Base-by-base conservation (phyloP, 2,329 filamentous ascomycete species). In the Mycocentrospora acerina region DNA sequence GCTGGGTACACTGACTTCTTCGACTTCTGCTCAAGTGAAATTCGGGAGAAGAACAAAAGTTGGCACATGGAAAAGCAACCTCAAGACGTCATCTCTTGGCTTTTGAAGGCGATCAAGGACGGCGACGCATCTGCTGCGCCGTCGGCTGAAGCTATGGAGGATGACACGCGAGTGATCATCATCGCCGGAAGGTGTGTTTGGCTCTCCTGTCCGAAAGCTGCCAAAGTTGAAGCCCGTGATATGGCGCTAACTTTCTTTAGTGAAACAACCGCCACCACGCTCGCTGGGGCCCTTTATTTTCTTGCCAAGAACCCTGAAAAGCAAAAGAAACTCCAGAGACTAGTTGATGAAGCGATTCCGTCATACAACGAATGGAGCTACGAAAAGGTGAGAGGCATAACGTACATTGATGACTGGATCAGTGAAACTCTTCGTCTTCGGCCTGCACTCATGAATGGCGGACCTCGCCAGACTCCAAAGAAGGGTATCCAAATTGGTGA, bases 1-100 rank as follows among this genome's bases (percentile, higher is more conserved):
- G 40, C 50, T 1, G 53, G 46, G 5, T 68, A 60, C 17, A 37
- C 46, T 0, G 49, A 54, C 2, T 66, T 69, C 34, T 64, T 64
- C 33, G 34, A 40, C 0, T 62, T 60, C 29, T 67, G 61, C 24
- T 45, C 40, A 10, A 46, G 37, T 1, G 49, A 64, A 33, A 56
- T 70, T 0, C 32, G 57, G n/a, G 53, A 57, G 7, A 70, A 68
- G 40, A 40, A 56, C 7, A 53, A 55, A 62, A 50, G 37, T 9
- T 60, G 41, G 42, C 36, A 51, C 13, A 27, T 17, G 6, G 40
- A 64, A 7, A 50, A 65, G 7, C 24, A 57, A 7, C 67, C 65
- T 0, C 46, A 53, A 22, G 68, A 71, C 41, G 57, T 73, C 18
- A 43, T 68, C 5, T 67, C 68, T 0, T 72, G 69, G 68, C 47